Conservation (phyloP, 2,329 filamentous ascomycete species). For the Paecilomyces sp. region DNA sequence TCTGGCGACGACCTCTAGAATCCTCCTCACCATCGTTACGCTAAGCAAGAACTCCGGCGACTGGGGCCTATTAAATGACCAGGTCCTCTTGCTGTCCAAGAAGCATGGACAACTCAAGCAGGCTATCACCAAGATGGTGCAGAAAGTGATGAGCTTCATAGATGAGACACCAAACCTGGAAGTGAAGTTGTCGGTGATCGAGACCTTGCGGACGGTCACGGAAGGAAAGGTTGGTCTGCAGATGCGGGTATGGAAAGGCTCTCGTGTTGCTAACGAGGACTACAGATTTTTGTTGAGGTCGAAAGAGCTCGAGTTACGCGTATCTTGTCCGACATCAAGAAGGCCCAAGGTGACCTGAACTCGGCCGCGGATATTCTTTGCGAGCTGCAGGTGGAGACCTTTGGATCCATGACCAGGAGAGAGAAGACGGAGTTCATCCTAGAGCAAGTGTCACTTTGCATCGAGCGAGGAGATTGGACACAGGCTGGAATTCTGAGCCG, state of each 20-base stretch:
- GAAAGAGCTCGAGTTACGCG: constrained; percentile 92
- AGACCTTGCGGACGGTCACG: constrained; percentile 90
- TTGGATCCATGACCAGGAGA: constrained; percentile 92
- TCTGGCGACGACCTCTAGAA: constrained; percentile 85
- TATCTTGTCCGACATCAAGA: constrained; percentile 96
- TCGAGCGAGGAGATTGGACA: constrained; percentile 92
- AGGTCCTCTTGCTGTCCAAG: constrained; percentile 92
- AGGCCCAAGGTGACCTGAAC: constrained; percentile 84
- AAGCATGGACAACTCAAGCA: constrained; percentile 99
- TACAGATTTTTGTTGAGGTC: constrained; percentile 92
- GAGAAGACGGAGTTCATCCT: constrained; percentile 99
- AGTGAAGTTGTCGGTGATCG: constrained; percentile 86
- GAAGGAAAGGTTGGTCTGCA: constrained; percentile 69
- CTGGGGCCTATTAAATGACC: constrained; percentile 93
- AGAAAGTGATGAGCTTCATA: constrained; percentile 87
- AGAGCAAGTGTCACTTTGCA: constrained; percentile 88
- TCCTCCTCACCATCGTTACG: constrained; percentile 82
- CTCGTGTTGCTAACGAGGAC: constrained; percentile 5
- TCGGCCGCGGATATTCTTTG: constrained; percentile 88
- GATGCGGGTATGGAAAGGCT: not conserved
- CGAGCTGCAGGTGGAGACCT: constrained; percentile 97
- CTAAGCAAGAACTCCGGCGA: constrained; percentile 89
- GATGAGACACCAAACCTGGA: constrained; percentile 78
- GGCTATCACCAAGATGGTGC: constrained; percentile 97
- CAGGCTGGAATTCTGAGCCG: constrained; percentile 88